Evolutionary conservation across 768 basidiomycete genomes (phyloP).

Genomic region (Russula brevipes): DNA sequence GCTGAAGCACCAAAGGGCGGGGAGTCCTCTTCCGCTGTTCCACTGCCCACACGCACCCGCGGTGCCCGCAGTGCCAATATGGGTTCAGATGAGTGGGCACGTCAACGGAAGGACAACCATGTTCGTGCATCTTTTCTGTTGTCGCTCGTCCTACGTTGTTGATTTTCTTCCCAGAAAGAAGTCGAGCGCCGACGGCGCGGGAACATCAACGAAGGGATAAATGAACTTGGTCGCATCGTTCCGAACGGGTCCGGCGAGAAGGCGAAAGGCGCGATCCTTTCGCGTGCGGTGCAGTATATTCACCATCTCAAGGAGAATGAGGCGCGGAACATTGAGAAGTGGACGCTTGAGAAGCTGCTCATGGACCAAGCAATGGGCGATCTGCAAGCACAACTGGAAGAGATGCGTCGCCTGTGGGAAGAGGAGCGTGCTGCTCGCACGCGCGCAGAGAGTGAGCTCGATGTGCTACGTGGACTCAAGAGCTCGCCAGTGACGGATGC

Average conservation of each 20-base stretch:
- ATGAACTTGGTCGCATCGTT: slow-evolving; percentile 81
- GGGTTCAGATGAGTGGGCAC: slow-evolving; percentile 74
- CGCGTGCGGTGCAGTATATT: slow-evolving; percentile 87
- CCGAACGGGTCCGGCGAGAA: slow-evolving; percentile 85
- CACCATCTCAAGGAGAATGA: slow-evolving; percentile 88
- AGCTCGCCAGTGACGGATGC: slow-evolving; percentile 12
- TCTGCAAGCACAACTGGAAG: slow-evolving; percentile 76
- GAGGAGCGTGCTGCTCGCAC: slow-evolving; percentile 61
- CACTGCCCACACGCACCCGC: slow-evolving; percentile 33
- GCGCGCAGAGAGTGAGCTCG: slow-evolving; percentile 61
- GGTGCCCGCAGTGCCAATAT: slow-evolving; percentile 55
- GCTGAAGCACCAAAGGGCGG: not conserved
- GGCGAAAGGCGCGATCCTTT: slow-evolving; percentile 84
- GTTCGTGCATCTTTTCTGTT: slow-evolving; percentile 37
- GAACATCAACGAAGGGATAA: slow-evolving; percentile 96
- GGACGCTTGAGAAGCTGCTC: slow-evolving; percentile 87
- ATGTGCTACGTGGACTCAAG: slow-evolving; percentile 41
- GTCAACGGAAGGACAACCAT: slow-evolving; percentile 79
- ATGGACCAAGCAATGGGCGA: slow-evolving; percentile 93
- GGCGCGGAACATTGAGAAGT: slow-evolving; percentile 85
- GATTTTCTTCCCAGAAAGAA: slow-evolving; percentile 70
- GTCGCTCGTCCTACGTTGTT: not conserved
- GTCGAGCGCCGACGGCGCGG: slow-evolving; percentile 92
- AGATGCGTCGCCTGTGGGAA: slow-evolving; percentile 75
- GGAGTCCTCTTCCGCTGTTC: slow-evolving; percentile 21